Percentiles rank a stretch among this genome's conserved stretches.
Evolutionary conservation across 805 yeast species (phyloP).

Genomic region (Saccharomyces mikatae): DNA sequence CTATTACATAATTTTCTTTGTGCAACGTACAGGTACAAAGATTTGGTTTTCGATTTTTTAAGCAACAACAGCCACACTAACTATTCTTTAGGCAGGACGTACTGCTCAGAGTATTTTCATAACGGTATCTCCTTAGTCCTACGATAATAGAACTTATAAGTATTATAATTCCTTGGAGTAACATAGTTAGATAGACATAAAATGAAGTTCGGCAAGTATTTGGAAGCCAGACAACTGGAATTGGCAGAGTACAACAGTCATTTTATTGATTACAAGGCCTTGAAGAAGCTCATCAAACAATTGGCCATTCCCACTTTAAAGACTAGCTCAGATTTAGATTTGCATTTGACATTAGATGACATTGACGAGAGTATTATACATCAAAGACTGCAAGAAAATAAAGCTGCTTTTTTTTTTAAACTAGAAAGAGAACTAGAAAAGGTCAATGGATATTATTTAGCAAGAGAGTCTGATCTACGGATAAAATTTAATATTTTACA

Average conservation of each 20-base stretch:
- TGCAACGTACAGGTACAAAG: neutral
- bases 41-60: neutral
- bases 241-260: constrained; percentile 91
- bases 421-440: constrained; percentile 92
- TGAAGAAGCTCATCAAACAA: constrained; percentile 84
- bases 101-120: neutral
- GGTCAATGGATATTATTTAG: constrained; percentile 84
- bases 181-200: neutral
- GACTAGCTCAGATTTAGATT: constrained; percentile 5
- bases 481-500: constrained; percentile 68
- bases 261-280: constrained; percentile 89
- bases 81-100: neutral
- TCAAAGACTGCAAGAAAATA: constrained; percentile 70
- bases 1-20: neutral
- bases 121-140: neutral
- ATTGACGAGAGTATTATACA: constrained; percentile 35
- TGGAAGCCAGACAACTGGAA: constrained; percentile 90
- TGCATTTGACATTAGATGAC: constrained; percentile 28
- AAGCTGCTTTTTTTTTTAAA: constrained; percentile 78
- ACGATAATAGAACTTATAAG: neutral
- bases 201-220: constrained; percentile 89
- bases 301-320: constrained; percentile 42
- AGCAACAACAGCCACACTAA: neutral
- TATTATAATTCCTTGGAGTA: neutral
- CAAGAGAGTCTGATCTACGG: constrained; percentile 81